Conservation (phyloP, 2,329 filamentous ascomycete species). For the Ceratocystis ficicola region DNA sequence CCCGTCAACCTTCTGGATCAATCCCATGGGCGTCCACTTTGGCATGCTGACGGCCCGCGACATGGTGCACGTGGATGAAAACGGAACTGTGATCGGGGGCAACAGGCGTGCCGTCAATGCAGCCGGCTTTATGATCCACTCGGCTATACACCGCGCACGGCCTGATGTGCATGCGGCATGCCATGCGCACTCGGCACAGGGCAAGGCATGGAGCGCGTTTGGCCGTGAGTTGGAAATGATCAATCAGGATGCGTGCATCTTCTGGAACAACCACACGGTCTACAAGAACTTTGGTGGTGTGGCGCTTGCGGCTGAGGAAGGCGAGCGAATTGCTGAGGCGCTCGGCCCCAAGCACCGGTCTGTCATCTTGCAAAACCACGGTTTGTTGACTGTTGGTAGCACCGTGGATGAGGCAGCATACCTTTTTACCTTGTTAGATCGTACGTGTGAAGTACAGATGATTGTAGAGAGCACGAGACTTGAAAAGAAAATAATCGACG, state of each 20-base stretch:
- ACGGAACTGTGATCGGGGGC: slow-evolving; percentile 47
- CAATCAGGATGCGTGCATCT: slow-evolving; percentile 46
- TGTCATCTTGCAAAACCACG: slow-evolving; percentile 52
- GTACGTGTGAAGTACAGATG: slow-evolving; percentile 30
- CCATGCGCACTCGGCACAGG: slow-evolving; percentile 47
- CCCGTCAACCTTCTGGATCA: slow-evolving; percentile 51
- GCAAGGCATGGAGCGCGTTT: slow-evolving; percentile 51
- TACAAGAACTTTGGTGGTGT: slow-evolving; percentile 51
- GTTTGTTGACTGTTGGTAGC: slow-evolving; percentile 47
- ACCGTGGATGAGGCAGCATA: slow-evolving; percentile 58
- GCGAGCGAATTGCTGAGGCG: slow-evolving; percentile 43
- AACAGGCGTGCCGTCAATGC: slow-evolving; percentile 45
- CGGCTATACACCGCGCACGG: slow-evolving; percentile 46
- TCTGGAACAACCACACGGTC: slow-evolving; percentile 46
- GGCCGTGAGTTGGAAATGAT: slow-evolving; percentile 48
- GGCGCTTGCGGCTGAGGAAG: slow-evolving; percentile 50
- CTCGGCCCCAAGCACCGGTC: slow-evolving; percentile 41
- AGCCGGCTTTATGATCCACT: slow-evolving; percentile 52
- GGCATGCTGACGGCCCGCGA: slow-evolving; percentile 48
- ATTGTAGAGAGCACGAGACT: slow-evolving; percentile 27
- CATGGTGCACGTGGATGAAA: slow-evolving; percentile 49
- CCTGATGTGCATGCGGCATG: slow-evolving; percentile 49
- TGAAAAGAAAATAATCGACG: slow-evolving; percentile 27
- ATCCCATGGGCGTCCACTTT: slow-evolving; percentile 51
- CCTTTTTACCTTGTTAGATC: slow-evolving; percentile 39